Evolutionary conservation across 495 filamentous ascomycete genomes (phyloP).

Genomic region (Entonaema liquescens): DNA sequence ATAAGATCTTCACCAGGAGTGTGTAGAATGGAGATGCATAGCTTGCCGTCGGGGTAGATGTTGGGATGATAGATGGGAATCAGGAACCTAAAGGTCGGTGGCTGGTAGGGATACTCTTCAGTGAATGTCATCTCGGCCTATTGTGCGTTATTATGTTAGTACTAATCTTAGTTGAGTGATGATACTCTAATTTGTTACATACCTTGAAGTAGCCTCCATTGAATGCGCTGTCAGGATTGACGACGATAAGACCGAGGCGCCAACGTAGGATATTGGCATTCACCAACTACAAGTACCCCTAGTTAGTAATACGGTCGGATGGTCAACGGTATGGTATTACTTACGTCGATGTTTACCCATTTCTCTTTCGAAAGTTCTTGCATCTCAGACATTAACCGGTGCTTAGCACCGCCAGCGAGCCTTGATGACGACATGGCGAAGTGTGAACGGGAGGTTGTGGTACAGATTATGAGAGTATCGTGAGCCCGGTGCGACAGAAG

Average conservation of each 20-base stretch:
- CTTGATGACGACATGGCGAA: conserved; percentile 41
- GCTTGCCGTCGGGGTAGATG: conserved; percentile 85
- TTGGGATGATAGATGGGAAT: conserved; percentile 89
- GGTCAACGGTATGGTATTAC: conserved; percentile 2
- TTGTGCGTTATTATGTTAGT: conserved; percentile 19
- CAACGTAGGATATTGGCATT: conserved; percentile 83
- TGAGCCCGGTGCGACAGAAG: conserved; percentile 9
- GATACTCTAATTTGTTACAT: conserved; percentile 15
- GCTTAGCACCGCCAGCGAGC: conserved; percentile 65
- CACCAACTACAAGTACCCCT: conserved; percentile 61
- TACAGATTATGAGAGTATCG: conserved; percentile 1
- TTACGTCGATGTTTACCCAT: conserved; percentile 90
- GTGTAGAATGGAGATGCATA: conserved; percentile 98
- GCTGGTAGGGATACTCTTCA: conserved; percentile 86
- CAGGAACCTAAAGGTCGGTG: conserved; percentile 90
- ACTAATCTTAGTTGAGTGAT: background rate
- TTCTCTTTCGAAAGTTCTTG: conserved; percentile 83
- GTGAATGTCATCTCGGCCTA: conserved; percentile 86
- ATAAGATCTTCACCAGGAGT: conserved; percentile 88
- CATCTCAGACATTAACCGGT: conserved; percentile 89
- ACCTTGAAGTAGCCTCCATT: conserved; percentile 91
- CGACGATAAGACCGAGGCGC: conserved; percentile 86
- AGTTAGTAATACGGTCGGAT: conserved; percentile 13
- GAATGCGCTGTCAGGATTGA: conserved; percentile 90
- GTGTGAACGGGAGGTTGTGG: background rate